Evolutionary conservation across 208 protist species (phyloP), one percentile per base, ranked within the genome.

Genomic region (Wallacemonas rigidus): DNA sequence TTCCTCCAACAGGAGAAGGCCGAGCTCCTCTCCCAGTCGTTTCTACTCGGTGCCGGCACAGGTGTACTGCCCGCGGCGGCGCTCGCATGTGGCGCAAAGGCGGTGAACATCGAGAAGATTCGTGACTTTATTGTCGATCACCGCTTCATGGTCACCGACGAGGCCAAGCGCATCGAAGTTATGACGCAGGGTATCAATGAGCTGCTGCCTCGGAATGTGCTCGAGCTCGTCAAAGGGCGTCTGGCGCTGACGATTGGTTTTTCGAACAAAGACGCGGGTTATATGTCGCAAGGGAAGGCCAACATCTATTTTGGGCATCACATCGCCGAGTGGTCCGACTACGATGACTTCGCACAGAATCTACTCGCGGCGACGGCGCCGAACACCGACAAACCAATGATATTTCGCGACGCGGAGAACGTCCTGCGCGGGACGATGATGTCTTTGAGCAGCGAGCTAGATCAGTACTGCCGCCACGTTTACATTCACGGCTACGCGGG

Each of bases 251-350:
- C 91, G 26, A 91, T 96, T 71, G 87, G 87, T 39, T 94, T 96
- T 67, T 94, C 89, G 15, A 96, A 94, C 76, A 73, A 75, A 15
- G 91, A 96, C 69, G 77, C 89, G 2, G 91, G 91, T 11, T 96
- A 94, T 76, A 93, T 93, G 87, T 55, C 63, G 50, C 91, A 96
- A 77, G 56, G 81, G 9, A 94, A 93, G 71, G 83, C 94, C 44
- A 76, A 94, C 71, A 75, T 95, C 8, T 87, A 91, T 69, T 97
- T 93, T 87, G 92, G 92, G n/a, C 88, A 94, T 71, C 92, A 95
- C 77, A 92, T 97, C 71, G 80, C 89, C 9, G 64, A 91, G 51
- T 97, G 90, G 89, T 67, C 54, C 4, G 83, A 90, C 75, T 83
- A 80, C 48, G 80, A 90, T 50, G 92, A 97, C 74, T 55, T 97